Conservation (phyloP, 2,329 filamentous ascomycete species). For the Penicillium polonicum region DNA sequence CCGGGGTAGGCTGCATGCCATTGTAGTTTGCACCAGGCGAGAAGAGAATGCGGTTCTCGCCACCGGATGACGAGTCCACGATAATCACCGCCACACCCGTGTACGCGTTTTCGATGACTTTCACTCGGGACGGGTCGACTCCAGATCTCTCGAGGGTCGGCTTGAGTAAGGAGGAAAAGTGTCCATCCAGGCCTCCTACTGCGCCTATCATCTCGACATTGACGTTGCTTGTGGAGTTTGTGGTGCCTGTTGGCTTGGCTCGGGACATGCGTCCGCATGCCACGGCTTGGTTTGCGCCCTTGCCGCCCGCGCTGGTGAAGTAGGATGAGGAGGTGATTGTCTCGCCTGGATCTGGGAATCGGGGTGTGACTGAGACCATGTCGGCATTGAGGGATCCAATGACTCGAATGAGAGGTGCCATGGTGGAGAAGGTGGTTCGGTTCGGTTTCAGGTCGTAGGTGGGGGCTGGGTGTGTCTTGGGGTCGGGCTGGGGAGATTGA, state of each 20-base stretch:
- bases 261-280: conserved; percentile 80
- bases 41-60: conserved; percentile 73
- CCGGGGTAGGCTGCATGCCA: conserved; percentile 41
- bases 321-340: conserved; percentile 80
- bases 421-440: conserved; percentile 16
- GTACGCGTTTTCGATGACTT: conserved; percentile 47
- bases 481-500: background rate
- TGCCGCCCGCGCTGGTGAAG: conserved; percentile 79
- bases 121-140: conserved; percentile 59
- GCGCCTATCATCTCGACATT: conserved; percentile 70
- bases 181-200: conserved; percentile 61
- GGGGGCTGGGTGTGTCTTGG: background rate
- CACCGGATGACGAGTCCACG: conserved; percentile 67
- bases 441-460: background rate
- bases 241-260: conserved; percentile 37
- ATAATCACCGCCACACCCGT: conserved; percentile 74
- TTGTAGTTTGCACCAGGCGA: conserved; percentile 67
- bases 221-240: conserved; percentile 29
- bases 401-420: conserved; percentile 65
- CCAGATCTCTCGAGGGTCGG: conserved; percentile 60
- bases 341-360: conserved; percentile 80
- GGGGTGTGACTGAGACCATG: conserved; percentile 81
- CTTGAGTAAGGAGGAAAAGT: conserved; percentile 62
- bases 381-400: conserved; percentile 95
- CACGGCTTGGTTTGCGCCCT: conserved; percentile 94